Base-by-base conservation (phyloP, 371 early-diverging fungal genomes). In the Mucor lusitanicus region DNA sequence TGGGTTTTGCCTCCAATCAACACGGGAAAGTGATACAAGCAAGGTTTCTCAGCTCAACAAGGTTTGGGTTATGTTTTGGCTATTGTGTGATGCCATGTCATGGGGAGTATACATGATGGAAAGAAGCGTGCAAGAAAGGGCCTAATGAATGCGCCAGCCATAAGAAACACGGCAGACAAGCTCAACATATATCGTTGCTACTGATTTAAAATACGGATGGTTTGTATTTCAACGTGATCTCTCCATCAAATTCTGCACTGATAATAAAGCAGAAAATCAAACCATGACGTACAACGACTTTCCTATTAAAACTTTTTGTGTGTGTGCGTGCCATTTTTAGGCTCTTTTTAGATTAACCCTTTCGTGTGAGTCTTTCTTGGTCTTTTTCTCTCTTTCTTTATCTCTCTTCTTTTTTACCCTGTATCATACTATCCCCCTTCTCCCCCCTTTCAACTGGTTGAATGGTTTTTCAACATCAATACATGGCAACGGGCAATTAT, bases 391-490 rank as follows among this genome's bases (percentile, higher is more conserved):
- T 50, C 3, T 50, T 12, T 21, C 6, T 12, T 12, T 50, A 9
- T 19, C 4, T 50, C 12, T 25, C 50, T 50, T 50, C 23, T 50
- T 13, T 11, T 50, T 25, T 23, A 37, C 37, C 21, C 50, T 23
- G 12, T 50, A 23, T 9, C 50, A 50, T 19, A 23, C 9, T 25
- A 33, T 33, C 33, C 33, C 33, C 7, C 17, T 37, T 13, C 37
- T 13, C 37, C 37, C 37, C 6, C 35, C 35, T 8, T 35, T 35
- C 35, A 33, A 1, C 13, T 50, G 50, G 25, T 50, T 50, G 50
- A 50, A 50, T 50, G 63, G 55, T 55, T 30, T 59, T 65, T 40
- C 65, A 58, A 27, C 65, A 57, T 44, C 57, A 64, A 25, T 30
- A 44, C 32, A 44, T 39, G 23, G 33, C 56, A 44, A 37, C 37